Conservation (phyloP, 2,329 filamentous ascomycete species). For the Furcasterigmium sp. region DNA sequence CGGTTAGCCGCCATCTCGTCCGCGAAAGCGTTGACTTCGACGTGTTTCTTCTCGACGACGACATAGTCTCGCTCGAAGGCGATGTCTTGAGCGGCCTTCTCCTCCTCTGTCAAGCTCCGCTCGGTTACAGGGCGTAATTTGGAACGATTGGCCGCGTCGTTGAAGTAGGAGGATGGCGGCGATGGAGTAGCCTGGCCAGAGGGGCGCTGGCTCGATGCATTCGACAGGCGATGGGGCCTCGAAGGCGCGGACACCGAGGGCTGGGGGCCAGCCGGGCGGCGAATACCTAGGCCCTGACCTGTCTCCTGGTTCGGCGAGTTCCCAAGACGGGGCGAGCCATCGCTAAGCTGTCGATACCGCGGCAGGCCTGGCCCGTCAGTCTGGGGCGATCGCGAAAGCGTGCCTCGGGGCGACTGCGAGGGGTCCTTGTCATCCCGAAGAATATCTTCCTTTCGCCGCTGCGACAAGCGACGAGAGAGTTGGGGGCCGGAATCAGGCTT, state of each 20-base stretch:
- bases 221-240: conserved; percentile 36
- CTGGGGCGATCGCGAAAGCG: conserved; percentile 34
- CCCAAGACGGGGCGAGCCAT: conserved; percentile 26
- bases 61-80: conserved; percentile 93
- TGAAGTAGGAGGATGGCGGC: conserved; percentile 25
- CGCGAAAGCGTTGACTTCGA: conserved; percentile 95
- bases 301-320: conserved; percentile 41
- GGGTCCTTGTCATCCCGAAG: conserved; percentile 25
- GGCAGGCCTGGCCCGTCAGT: conserved; percentile 24
- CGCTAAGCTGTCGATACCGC: conserved; percentile 25
- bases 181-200: conserved; percentile 25
- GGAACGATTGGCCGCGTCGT: conserved; percentile 24
- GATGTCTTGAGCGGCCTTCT: conserved; percentile 76
- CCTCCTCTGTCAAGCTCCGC: conserved; percentile 49
- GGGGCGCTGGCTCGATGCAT: conserved; percentile 28
- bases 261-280: conserved; percentile 38
- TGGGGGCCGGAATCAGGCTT: conserved; percentile 19
- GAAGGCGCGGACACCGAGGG: conserved; percentile 45
- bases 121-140: conserved; percentile 18
- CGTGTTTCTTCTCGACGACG: conserved; percentile 87
- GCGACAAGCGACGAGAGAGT: conserved; percentile 27
- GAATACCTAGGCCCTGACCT: conserved; percentile 46
- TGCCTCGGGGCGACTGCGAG: conserved; percentile 36
- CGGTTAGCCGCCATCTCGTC: conserved; percentile 89
- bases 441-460: conserved; percentile 33